Evolutionary conservation across 768 basidiomycete species (phyloP).

Genomic region (Russula brevipes): DNA sequence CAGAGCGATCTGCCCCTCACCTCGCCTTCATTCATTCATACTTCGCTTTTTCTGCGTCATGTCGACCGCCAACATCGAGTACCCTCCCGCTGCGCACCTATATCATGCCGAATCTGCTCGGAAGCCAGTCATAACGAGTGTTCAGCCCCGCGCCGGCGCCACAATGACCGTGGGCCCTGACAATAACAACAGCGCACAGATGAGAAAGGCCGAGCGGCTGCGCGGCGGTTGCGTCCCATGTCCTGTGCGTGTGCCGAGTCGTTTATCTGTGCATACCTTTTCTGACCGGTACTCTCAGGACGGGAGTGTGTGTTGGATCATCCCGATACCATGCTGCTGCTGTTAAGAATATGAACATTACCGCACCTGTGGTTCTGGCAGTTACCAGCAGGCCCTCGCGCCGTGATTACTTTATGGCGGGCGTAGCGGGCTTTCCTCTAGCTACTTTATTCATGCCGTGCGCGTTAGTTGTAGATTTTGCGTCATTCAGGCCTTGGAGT

Average conservation of each 20-base stretch:
- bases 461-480: too few relatives aligned
- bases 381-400: too few relatives aligned
- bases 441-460: too few relatives aligned
- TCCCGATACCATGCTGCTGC: constrained; percentile 19
- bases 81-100: constrained; percentile 16
- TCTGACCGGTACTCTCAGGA: constrained; percentile 6
- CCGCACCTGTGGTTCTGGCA: too few relatives aligned
- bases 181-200: not conserved
- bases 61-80: constrained; percentile 12
- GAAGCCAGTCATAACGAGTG: constrained; percentile 6
- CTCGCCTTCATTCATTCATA: not conserved
- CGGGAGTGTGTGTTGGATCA: constrained; percentile 22
- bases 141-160: constrained; percentile 8
- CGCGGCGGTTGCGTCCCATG: constrained; percentile 21
- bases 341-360: not conserved
- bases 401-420: too few relatives aligned
- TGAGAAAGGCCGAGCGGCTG: constrained; percentile 17
- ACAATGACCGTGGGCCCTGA: constrained; percentile 1
- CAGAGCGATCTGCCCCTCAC: not conserved
- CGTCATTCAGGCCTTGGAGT: not conserved
- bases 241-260: constrained; percentile 8
- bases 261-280: too few relatives aligned
- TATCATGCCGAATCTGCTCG: not conserved
- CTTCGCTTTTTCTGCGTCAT: constrained; percentile 2
- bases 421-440: too few relatives aligned